phyloP scores from a whole-genome alignment of 1,284 basidiomycete genomes.

The Gomphus bonarii region DNA sequence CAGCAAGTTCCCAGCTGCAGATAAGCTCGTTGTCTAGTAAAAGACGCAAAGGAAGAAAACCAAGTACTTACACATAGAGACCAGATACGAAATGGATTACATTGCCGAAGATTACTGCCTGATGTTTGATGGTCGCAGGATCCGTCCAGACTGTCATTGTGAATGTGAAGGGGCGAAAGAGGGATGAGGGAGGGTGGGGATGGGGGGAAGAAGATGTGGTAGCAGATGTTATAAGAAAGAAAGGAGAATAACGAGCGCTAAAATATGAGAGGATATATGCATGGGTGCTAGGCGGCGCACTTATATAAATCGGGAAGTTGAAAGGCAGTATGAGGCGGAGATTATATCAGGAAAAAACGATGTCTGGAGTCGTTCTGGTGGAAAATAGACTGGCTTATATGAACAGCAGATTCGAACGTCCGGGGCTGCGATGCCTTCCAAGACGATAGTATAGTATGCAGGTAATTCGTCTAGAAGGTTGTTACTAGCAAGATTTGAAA shows the following conservation, averaged over 20 bases:
- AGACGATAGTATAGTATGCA: background rate
- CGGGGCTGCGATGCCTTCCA: background rate
- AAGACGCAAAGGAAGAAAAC: background rate
- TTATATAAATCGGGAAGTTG: background rate
- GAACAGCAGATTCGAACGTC: background rate
- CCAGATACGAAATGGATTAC: constrained; percentile 4
- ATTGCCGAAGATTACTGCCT: constrained; percentile 7
- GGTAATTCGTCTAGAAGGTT: background rate
- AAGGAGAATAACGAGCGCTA: constrained; percentile 27
- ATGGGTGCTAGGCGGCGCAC: background rate
- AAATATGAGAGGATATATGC: background rate
- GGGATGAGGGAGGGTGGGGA: background rate
- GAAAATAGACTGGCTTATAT: background rate
- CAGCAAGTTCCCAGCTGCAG: constrained; percentile 1
- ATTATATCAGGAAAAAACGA: background rate
- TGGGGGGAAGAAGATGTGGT: background rate
- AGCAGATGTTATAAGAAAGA: constrained; percentile 32
- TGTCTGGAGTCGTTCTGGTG: background rate
- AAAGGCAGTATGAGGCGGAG: background rate
- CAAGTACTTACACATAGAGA: background rate
- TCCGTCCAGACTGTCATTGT: constrained; percentile 1
- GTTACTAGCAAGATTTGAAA: background rate
- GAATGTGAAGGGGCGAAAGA: background rate
- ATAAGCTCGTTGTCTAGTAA: background rate
- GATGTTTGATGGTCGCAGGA: background rate